Conservation (phyloP, 2,329 filamentous ascomycete species). For the Sphaerulina musiva region DNA sequence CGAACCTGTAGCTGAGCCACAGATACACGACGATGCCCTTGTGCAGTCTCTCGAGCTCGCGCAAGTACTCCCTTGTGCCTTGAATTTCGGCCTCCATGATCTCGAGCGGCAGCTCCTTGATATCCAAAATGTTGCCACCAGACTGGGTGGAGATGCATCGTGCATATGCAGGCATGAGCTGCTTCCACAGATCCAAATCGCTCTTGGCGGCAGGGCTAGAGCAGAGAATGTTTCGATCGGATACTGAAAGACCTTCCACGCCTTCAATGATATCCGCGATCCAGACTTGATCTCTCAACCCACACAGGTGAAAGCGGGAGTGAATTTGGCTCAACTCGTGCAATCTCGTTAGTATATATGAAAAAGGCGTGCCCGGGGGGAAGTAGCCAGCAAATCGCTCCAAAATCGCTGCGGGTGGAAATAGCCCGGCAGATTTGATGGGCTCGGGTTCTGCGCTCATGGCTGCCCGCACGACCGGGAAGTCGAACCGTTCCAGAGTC, state of each 20-base stretch:
- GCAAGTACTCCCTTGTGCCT: conserved; percentile 53
- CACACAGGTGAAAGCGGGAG: conserved; percentile 63
- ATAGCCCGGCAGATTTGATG: conserved; percentile 64
- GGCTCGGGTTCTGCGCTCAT: conserved; percentile 60
- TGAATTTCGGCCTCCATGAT: conserved; percentile 55
- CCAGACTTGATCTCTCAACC: conserved; percentile 54
- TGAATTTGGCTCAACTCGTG: conserved; percentile 61
- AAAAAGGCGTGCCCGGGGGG: conserved; percentile 70
- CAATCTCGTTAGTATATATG: conserved; percentile 71
- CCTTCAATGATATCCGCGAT: conserved; percentile 70
- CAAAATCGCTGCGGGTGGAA: conserved; percentile 63
- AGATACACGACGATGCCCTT: conserved; percentile 77
- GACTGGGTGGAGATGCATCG: conserved; percentile 61
- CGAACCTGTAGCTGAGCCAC: conserved; percentile 87
- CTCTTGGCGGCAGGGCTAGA: conserved; percentile 60
- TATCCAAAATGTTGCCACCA: conserved; percentile 63
- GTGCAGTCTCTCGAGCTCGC: conserved; percentile 69
- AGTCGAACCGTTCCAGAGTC: conserved; percentile 65
- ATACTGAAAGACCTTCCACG: conserved; percentile 58
- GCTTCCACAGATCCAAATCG: conserved; percentile 40
- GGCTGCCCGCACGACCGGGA: conserved; percentile 54
- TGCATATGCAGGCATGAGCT: conserved; percentile 59
- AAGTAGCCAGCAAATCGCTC: conserved; percentile 77
- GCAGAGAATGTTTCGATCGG: conserved; percentile 70
- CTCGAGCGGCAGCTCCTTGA: conserved; percentile 64